Evolutionary conservation across 2,329 filamentous ascomycete species (phyloP).

Genomic region (Nigrospora oryzae): DNA sequence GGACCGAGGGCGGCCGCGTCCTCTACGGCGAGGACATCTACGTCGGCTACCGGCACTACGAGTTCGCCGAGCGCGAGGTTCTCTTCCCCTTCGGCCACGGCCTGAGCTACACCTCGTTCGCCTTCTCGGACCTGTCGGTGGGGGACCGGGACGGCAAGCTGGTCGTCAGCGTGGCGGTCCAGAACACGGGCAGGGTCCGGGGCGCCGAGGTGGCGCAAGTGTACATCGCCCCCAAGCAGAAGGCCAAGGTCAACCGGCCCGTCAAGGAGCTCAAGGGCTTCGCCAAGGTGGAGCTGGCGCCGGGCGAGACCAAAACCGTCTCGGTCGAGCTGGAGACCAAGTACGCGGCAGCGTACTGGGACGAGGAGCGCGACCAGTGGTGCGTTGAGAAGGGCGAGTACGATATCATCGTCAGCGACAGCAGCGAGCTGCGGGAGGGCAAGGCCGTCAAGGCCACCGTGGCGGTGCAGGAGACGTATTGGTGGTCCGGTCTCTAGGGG

Average conservation of each 20-base stretch:
- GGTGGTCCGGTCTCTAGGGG: constrained; percentile 55
- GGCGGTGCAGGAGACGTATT: constrained; percentile 50
- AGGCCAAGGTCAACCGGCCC: constrained; percentile 26
- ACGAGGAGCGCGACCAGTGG: constrained; percentile 60
- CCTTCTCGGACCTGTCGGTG: constrained; percentile 2
- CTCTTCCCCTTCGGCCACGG: constrained; percentile 49
- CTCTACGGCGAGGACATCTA: constrained; percentile 36
- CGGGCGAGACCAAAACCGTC: constrained; percentile 37
- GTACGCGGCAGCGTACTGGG: constrained; percentile 61
- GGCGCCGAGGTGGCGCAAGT: constrained; percentile 51
- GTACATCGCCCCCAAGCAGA: constrained; percentile 44
- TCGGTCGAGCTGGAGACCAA: constrained; percentile 52
- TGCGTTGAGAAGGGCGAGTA: constrained; percentile 58
- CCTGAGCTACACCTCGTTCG: constrained; percentile 39
- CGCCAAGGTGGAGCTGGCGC: constrained; percentile 44
- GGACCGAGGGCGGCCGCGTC: constrained; percentile 7
- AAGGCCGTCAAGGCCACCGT: constrained; percentile 44
- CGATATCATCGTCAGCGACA: constrained; percentile 51
- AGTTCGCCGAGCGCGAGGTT: constrained; percentile 36
- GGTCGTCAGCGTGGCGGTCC: constrained; percentile 39
- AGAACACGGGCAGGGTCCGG: constrained; percentile 39
- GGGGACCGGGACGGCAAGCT: constrained; percentile 45
- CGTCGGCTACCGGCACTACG: constrained; percentile 48
- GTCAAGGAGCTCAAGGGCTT: constrained; percentile 54
- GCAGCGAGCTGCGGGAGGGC: constrained; percentile 37